Evolutionary conservation across 306 rosid genomes (phyloP), one percentile per base, ranked within the genome.

Genomic region (Ammopiptanthus mongolicus): DNA sequence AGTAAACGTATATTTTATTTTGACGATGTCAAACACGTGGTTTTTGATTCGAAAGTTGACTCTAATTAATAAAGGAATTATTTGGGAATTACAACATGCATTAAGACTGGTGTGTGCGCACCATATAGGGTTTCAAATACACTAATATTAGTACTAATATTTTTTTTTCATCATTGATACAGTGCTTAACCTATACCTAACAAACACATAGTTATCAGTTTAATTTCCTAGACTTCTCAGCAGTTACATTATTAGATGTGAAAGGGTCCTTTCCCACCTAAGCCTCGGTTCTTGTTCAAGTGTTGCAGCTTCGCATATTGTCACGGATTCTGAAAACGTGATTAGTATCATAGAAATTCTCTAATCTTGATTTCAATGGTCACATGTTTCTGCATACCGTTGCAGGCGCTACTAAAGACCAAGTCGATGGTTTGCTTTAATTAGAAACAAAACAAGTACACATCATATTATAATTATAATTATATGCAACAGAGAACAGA

Each of bases 41-140:
- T 28, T 57, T 62, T 84, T 73, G 75, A 83, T 85, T 82, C 78
- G 4, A 29, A 70, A 74, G 88, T 90, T 90, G 92, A 86, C 96
- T 61, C 11, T 61, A 28, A 65, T 58, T 73, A 74, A 39, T 48
- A 28, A 76, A 79, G 73, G 66, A 80, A 84, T 82, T 84, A 57
- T 28, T 82, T 76, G 82, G 83, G 76, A 77, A 78, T 83, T 65
- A 76, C 88, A 74, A 67, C 8, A 55, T 34, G 63, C 11, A 47
- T 77, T 76, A 71, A 60, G 76, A 56, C 56, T 7, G 59, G 8
- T 62, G 9, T 75, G 46, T 52, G 31, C 58, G 11, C 57, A 28
- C 51, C 60, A 19, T 13, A 69, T n/a, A n/a, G n/a, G 22, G 31
- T 3, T 28, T 58, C 64, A 19, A 5, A 55, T 22, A 13, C 3